Evolutionary conservation across 768 basidiomycete genomes (phyloP), one percentile per base, ranked within the genome.

Genomic region (Agrocybe praecox): DNA sequence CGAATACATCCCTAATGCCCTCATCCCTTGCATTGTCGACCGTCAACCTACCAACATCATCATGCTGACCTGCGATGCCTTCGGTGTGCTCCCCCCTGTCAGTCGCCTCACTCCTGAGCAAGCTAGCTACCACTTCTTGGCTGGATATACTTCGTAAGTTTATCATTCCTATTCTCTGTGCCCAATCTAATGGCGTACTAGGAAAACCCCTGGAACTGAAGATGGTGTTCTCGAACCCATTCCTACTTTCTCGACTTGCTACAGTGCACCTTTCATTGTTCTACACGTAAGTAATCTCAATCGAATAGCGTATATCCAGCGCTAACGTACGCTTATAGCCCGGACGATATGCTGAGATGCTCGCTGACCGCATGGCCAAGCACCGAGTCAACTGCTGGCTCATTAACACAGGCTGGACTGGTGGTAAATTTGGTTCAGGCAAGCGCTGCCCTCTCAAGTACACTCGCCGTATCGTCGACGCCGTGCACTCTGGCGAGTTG

Each of bases 251-350:
- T 97, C 95, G 18, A 98, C 96, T 29, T 98, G 97, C 76, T 99
- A 98, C 84, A 92, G 90, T 64, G 94, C 96, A 42, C 97, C 97
- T n/a, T 98, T 99, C 85, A 98, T 99, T 71, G 89, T 98, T 64
- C 91, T 97, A 54, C 96, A 97, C 75, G 87, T 89, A 69, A 40
- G 86, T 74, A 29, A 14, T 22, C 18, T 32, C 26, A 29, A 29
- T 29, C 4, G 26, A 9, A 29, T 29, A 29, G 43, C 36, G 53
- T 55, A 44, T 33, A 51, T 45, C 26, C 48, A 32, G 54, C 12
- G 5, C 17, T 1, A 12, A 10, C 45, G 19, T 51, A 29, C 52
- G 51, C 17, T 48, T 26, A 50, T n/a, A 89, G 87, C 95, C 95
- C 45, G 85, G 91, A 33, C 90, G 95, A 60, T 99, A 99, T 74